Percentiles rank a stretch among this genome's conserved stretches.
phyloP scores from a whole-genome alignment of 345 rosid species.

The Citrus mangshanensis region DNA sequence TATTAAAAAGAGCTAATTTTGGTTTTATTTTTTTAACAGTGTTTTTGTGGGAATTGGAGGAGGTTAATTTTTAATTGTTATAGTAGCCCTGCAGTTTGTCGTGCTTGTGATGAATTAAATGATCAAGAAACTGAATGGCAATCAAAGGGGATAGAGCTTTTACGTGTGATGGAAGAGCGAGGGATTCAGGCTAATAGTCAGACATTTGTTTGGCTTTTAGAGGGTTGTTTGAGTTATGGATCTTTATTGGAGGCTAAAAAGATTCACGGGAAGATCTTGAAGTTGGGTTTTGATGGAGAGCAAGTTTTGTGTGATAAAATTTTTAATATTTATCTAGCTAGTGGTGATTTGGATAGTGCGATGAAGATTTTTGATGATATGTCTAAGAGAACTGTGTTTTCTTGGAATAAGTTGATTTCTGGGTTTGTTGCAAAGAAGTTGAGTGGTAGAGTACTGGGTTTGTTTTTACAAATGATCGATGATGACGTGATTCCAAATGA shows the following conservation, averaged over 20 bases:
- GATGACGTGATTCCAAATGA: slow-evolving; percentile 45
- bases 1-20: not conserved
- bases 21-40: slow-evolving; percentile 18
- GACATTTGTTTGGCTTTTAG: slow-evolving; percentile 56
- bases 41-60: slow-evolving; percentile 27
- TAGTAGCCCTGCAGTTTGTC: slow-evolving; percentile 22
- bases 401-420: slow-evolving; percentile 56
- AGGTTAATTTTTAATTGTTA: slow-evolving; percentile 22
- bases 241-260: slow-evolving; percentile 43
- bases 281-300: slow-evolving; percentile 49
- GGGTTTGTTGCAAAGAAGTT: slow-evolving; percentile 37
- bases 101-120: slow-evolving; percentile 29
- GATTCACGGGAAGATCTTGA: slow-evolving; percentile 60
- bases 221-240: slow-evolving; percentile 41
- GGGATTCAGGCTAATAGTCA: slow-evolving; percentile 49
- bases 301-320: slow-evolving; percentile 39
- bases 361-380: slow-evolving; percentile 64
- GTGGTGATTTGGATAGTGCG: slow-evolving; percentile 43
- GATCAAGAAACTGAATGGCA: slow-evolving; percentile 23
- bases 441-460: slow-evolving; percentile 28
- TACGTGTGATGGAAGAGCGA: slow-evolving; percentile 35
- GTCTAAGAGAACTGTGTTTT: slow-evolving; percentile 42
- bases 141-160: slow-evolving; percentile 24
- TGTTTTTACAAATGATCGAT: slow-evolving; percentile 39
- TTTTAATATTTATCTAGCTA: slow-evolving; percentile 40